A percentile compares a stretch with the other conserved stretches of the same genome.
These are phyloP conservation scores for Solanum arcanum DNA, from an alignment of 257 asterid genomes.

Conservation along the genomic window DNA sequence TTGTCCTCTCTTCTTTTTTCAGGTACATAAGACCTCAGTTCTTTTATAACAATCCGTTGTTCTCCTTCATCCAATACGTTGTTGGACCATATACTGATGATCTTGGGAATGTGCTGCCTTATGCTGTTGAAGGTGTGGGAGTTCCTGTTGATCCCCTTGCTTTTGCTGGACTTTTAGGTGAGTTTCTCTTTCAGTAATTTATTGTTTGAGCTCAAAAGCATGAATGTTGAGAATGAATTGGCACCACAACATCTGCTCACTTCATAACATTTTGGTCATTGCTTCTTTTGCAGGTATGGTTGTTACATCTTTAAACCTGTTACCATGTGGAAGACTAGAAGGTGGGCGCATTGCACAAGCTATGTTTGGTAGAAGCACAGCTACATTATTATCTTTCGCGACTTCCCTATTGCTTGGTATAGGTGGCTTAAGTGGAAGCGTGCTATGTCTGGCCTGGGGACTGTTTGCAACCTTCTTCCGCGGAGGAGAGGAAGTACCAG, in stretches of 20 bases:
- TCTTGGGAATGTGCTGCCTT: slow-evolving; percentile 79
- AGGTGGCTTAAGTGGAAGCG: slow-evolving; percentile 86
- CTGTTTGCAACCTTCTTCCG: slow-evolving; percentile 83
- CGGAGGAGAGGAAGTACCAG: slow-evolving; percentile 85
- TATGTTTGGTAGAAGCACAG: slow-evolving; percentile 61
- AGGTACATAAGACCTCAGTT: slow-evolving; percentile 94
- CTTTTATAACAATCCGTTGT: slow-evolving; percentile 79
- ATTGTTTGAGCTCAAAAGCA: background rate
- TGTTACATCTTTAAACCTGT: slow-evolving; percentile 77
- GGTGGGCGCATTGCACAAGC: slow-evolving; percentile 94
- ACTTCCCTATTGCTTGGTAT: slow-evolving; percentile 62
- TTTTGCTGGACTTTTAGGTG: slow-evolving; percentile 87
- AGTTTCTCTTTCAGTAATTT: background rate
- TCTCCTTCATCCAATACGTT: slow-evolving; percentile 77
- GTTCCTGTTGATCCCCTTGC: slow-evolving; percentile 98
- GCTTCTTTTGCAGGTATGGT: slow-evolving; percentile 54
- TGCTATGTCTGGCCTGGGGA: slow-evolving; percentile 80
- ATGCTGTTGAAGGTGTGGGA: slow-evolving; percentile 93
- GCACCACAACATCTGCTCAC: background rate
- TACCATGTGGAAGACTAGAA: slow-evolving; percentile 87
- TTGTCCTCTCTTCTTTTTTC: slow-evolving; percentile 4
- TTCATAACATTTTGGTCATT: background rate
- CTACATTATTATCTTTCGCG: slow-evolving; percentile 45
- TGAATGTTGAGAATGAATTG: background rate
- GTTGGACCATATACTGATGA: slow-evolving; percentile 84